Percentiles rank a stretch among this genome's conserved stretches.
Conservation (phyloP, 208 protist genomes). For the Acanthamoeba sp. region DNA sequence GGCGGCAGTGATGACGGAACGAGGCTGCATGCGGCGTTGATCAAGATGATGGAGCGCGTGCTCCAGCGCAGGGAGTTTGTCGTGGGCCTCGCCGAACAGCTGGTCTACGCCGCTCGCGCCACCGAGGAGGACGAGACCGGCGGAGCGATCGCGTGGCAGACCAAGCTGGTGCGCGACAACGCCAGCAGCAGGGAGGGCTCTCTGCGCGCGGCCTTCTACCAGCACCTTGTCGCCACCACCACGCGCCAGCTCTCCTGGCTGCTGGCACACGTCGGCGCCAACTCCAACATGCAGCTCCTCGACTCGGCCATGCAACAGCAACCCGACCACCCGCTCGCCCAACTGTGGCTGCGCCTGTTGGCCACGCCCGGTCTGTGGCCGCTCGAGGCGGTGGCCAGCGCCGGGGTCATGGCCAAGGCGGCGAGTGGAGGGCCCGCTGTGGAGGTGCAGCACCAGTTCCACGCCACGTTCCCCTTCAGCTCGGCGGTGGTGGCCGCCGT, state of each 20-base stretch:
- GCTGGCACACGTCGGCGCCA: slow-evolving; percentile 13
- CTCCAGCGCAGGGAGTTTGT: neutral
- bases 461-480: slow-evolving; percentile 65
- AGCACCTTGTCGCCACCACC: neutral
- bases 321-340: neutral
- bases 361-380: slow-evolving; percentile 11
- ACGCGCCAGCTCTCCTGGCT: slow-evolving; percentile 13
- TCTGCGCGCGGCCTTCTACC: slow-evolving; percentile 53
- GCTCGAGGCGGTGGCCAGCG: neutral
- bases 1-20: neutral
- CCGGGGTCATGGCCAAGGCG: neutral
- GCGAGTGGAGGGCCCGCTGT: neutral
- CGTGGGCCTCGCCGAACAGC: slow-evolving; percentile 2
- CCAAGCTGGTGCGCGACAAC: neutral
- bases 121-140: neutral
- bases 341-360: slow-evolving; percentile 39
- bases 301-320: neutral
- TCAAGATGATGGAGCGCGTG: slow-evolving; percentile 31
- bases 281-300: slow-evolving; percentile 54
- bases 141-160: neutral
- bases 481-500: neutral
- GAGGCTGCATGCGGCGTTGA: neutral
- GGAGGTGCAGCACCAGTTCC: neutral
- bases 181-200: slow-evolving; percentile 1
- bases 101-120: neutral